Evolutionary conservation across 805 yeast species (phyloP), one percentile per base, ranked within the genome.

Genomic region (Ogataea parapolymorpha): DNA sequence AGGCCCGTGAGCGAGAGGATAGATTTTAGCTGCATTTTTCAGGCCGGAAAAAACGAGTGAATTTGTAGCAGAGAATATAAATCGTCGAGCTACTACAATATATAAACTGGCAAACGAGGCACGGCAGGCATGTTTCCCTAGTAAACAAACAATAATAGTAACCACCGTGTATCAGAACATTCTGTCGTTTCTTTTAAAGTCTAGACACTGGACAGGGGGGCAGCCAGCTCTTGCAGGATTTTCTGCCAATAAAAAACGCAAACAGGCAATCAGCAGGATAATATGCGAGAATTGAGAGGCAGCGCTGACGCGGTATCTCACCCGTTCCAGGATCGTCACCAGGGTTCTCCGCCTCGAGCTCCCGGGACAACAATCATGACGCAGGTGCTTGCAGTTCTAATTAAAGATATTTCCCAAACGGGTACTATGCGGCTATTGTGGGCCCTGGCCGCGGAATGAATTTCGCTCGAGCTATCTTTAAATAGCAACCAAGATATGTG

Each of bases 1-100:
- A 55, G 37, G 5, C 49, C 45, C 14, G 51, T 47, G 16, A 46
- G 11, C 14, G 47, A 39, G 20, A 46, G 32, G 17, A 40, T 18
- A 7, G 36, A 32, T 33, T 45, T 51, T 27, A 49, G 33, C 36
- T 25, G 45, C 53, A 46, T 47, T 28, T 23, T 30, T 18, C 18
- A 24, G 12, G 26, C 28, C 6, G 22, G 24, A 36, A 18, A 30
- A 9, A 33, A 12, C 28, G 25, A 39, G 27, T 29, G 28, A 26
- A 30, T 28, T 15, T 32, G 32, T 26, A 6, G 26, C 25, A 13
- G 20, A 31, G 14, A 18, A 16, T 14, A n/a, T 17, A 5, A 10
- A 31, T 14, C 14, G 9, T 31, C 27, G 20, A 26, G 7, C 17
- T 4, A 18, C 6, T 18, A 11, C 25, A 23, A 27, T 33, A 33